Percentiles rank a stretch among this genome's conserved stretches.
Evolutionary conservation across 768 basidiomycete species (phyloP).

Genomic region (Tulasnella sp.): DNA sequence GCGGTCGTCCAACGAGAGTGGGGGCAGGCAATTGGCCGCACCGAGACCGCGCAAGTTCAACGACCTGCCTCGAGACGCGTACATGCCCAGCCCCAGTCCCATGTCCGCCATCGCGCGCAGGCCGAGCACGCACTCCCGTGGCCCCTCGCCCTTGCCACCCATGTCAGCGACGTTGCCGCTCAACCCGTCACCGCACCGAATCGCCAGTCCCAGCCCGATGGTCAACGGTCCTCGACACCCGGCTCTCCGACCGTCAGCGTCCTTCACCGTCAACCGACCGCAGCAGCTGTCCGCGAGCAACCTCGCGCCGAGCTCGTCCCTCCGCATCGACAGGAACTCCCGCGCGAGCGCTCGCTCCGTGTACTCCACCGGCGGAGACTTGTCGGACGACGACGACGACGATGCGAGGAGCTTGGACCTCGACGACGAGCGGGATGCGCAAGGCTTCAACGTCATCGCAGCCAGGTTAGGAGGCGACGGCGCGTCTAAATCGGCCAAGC

Average conservation of each 20-base stretch:
- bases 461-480: not conserved
- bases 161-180: not conserved
- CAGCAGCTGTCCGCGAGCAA: not conserved
- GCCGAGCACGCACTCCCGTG: not conserved
- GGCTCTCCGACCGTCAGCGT: not conserved
- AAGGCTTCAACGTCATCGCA: not conserved
- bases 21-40: not conserved
- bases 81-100: not conserved
- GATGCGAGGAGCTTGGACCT: not conserved
- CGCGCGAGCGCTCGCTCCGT: not conserved
- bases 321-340: not conserved
- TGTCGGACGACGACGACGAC: not conserved
- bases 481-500: not conserved
- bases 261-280: not conserved
- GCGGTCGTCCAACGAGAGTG: not conserved
- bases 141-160: not conserved
- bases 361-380: not conserved
- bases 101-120: not conserved
- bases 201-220: not conserved
- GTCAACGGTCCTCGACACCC: not conserved
- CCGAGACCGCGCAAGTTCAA: not conserved
- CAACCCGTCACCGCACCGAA: not conserved
- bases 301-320: constrained; percentile 1
- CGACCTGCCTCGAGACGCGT: not conserved
- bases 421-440: not conserved